These are phyloP conservation scores for Globisporangium radiosum DNA, from an alignment of 352 stramenopile genomes.

Conservation along the genomic window DNA sequence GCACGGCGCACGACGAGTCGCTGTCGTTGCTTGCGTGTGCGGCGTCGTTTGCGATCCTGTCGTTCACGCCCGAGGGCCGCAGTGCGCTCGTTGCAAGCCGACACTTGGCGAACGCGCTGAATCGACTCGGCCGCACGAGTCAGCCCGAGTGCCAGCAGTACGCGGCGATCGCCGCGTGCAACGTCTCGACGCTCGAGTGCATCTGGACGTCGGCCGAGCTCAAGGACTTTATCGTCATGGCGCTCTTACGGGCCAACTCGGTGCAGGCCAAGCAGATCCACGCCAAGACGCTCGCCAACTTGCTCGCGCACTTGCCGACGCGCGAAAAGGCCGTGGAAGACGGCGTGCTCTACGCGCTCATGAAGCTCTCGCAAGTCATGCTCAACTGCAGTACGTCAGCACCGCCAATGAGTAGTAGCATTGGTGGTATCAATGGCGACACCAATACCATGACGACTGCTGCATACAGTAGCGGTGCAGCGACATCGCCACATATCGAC, in stretches of 20 bases:
- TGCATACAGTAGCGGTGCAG: too few species aligned
- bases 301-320: slow-evolving; percentile 52
- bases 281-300: slow-evolving; percentile 71
- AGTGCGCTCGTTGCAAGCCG: slow-evolving; percentile 36
- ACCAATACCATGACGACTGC: too few species aligned
- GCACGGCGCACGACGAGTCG: slow-evolving; percentile 66
- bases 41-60: slow-evolving; percentile 74
- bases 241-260: slow-evolving; percentile 68
- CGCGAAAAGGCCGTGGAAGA: slow-evolving; percentile 61
- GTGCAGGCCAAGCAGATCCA: slow-evolving; percentile 79
- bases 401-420: not conserved
- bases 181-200: slow-evolving; percentile 57
- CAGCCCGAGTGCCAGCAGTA: slow-evolving; percentile 78
- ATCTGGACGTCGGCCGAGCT: slow-evolving; percentile 71
- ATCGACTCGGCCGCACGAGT: slow-evolving; percentile 59
- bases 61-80: slow-evolving; percentile 56
- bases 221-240: slow-evolving; percentile 80
- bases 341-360: slow-evolving; percentile 70
- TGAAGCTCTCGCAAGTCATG: slow-evolving; percentile 73
- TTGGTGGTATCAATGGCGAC: not conserved
- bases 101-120: slow-evolving; percentile 58
- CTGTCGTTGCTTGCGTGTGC: slow-evolving; percentile 65
- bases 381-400: slow-evolving; percentile 10
- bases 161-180: slow-evolving; percentile 71
- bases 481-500: not conserved